Percentiles rank a stretch among this genome's conserved stretches.
Evolutionary conservation across 2,329 filamentous ascomycete species (phyloP).

Genomic region (Verticillium albo-atrum): DNA sequence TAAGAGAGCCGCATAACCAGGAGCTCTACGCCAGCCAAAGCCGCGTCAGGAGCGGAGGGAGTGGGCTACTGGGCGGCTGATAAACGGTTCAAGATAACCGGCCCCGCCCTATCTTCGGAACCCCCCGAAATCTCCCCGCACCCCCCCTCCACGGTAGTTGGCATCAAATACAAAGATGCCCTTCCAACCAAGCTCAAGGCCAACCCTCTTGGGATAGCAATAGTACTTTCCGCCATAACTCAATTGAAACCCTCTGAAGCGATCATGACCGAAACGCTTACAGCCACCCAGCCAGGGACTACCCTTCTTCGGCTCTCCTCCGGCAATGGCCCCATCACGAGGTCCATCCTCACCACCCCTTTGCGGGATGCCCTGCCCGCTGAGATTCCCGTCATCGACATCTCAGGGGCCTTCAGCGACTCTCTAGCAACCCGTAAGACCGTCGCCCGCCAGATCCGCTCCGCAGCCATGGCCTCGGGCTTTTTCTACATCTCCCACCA

Average conservation of each 20-base stretch:
- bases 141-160: no score
- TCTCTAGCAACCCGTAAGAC: conserved; percentile 27
- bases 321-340: conserved; percentile 29
- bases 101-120: conserved; percentile 1
- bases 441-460: conserved; percentile 35
- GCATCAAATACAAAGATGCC: neutral
- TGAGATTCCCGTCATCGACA: conserved; percentile 52
- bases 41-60: no score
- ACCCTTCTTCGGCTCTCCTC: conserved; percentile 29
- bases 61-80: neutral
- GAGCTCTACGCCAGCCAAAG: no score
- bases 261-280: neutral
- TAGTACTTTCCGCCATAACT: neutral
- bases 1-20: no score
- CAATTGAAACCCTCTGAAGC: neutral
- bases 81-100: conserved; percentile 1
- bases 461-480: conserved; percentile 44
- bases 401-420: conserved; percentile 33
- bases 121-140: neutral
- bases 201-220: no score
- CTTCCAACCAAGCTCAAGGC: neutral
- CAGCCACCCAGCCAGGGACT: neutral
- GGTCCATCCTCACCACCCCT: conserved; percentile 27
- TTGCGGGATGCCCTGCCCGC: conserved; percentile 28
- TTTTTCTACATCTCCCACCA: conserved; percentile 54